phyloP scores from a whole-genome alignment of 352 stramenopile species.

The Blastocystis sp. region DNA sequence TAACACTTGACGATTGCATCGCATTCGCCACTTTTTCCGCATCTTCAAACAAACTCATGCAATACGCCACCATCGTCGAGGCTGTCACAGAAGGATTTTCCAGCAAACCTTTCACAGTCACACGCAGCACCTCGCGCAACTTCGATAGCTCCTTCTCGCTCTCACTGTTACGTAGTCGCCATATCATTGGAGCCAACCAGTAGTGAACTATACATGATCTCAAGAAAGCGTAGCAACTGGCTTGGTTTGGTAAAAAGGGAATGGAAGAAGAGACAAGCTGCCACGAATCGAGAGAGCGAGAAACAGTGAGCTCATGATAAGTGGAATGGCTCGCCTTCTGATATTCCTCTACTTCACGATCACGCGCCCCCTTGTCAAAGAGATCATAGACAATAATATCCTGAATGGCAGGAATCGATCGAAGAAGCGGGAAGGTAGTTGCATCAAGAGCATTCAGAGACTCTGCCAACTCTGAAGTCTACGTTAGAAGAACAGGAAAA shows the following conservation, averaged over 20 bases:
- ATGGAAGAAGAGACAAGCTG: conserved; percentile 3
- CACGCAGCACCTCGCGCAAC: conserved; percentile 14
- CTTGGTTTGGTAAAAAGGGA: conserved; percentile 59
- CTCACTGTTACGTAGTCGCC: neutral
- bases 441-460: neutral
- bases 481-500: neutral
- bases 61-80: neutral
- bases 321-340: neutral
- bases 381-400: conserved; percentile 33
- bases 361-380: neutral
- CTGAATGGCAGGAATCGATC: conserved; percentile 7
- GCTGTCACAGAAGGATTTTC: conserved; percentile 20
- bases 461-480: neutral
- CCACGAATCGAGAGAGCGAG: conserved; percentile 21
- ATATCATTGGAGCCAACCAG: conserved; percentile 23
- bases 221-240: neutral
- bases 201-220: conserved; percentile 14
- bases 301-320: conserved; percentile 26
- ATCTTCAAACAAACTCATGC: conserved; percentile 45
- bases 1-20: neutral
- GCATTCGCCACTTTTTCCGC: neutral
- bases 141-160: neutral
- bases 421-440: neutral
- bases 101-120: conserved; percentile 1
- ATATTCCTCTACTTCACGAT: conserved; percentile 52